Percentiles rank a stretch among this genome's conserved stretches.
Conservation (phyloP, 1,284 basidiomycete species). For the Microbotryum scabiosae region DNA sequence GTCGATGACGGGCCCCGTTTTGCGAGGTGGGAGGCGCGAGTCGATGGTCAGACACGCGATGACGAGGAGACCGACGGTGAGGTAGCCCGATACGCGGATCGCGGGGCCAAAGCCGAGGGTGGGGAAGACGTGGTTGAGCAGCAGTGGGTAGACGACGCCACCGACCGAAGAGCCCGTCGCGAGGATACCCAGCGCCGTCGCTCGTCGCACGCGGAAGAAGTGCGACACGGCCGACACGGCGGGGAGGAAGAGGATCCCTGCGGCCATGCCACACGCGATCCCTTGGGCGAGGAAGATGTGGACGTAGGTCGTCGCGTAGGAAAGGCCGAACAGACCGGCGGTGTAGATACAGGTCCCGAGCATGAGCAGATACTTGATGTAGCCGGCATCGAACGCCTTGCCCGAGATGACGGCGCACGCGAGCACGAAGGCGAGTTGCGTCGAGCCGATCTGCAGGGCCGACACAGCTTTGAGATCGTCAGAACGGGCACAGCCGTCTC, state of each 20-base stretch:
- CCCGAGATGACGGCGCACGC: slow-evolving; percentile 25
- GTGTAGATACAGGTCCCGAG: slow-evolving; percentile 20
- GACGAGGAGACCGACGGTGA: slow-evolving; percentile 26
- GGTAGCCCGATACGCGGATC: slow-evolving; percentile 17
- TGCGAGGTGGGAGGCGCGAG: slow-evolving; percentile 29
- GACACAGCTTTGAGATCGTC: background rate
- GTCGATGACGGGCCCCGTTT: slow-evolving; percentile 23
- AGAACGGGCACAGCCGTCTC: background rate
- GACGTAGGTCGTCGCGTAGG: slow-evolving; percentile 19
- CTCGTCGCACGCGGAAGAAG: slow-evolving; percentile 29
- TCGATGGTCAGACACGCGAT: slow-evolving; percentile 23
- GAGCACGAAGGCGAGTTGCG: slow-evolving; percentile 21
- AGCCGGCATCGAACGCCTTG: slow-evolving; percentile 32
- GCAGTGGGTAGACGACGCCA: slow-evolving; percentile 22
- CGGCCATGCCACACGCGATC: slow-evolving; percentile 24
- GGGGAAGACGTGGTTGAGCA: slow-evolving; percentile 20
- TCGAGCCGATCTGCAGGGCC: slow-evolving; percentile 21
- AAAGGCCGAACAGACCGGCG: slow-evolving; percentile 24
- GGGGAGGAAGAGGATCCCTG: slow-evolving; percentile 31
- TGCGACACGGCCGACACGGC: slow-evolving; percentile 31
- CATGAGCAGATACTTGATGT: slow-evolving; percentile 26
- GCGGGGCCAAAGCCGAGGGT: slow-evolving; percentile 19
- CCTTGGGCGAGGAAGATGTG: slow-evolving; percentile 31
- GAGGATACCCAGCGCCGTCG: slow-evolving; percentile 30
- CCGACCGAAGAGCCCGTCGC: slow-evolving; percentile 30